A percentile compares a stretch with the other conserved stretches of the same genome.
phyloP scores from a whole-genome alignment of 192 early-diverging fungal species.

The Coemansia sp. region DNA sequence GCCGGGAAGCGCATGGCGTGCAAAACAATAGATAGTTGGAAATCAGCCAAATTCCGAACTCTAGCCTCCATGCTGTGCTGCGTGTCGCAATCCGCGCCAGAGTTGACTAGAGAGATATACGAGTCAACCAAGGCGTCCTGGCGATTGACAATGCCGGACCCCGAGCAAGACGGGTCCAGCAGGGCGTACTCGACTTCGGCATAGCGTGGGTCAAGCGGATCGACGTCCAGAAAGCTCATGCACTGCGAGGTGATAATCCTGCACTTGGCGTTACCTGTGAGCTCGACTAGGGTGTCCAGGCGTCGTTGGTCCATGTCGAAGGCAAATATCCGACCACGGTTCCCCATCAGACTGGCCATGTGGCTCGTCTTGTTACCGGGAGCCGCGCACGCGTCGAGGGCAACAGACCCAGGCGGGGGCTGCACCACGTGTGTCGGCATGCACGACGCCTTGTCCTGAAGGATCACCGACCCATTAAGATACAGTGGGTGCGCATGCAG shows the following conservation, averaged over 20 bases:
- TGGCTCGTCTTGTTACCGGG: slow-evolving; percentile 98
- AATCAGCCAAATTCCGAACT: slow-evolving; percentile 76
- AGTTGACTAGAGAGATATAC: slow-evolving; percentile 33
- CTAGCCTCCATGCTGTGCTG: slow-evolving; percentile 31
- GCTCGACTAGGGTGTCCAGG: slow-evolving; percentile 64
- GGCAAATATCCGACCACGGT: slow-evolving; percentile 81
- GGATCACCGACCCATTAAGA: slow-evolving; percentile 71
- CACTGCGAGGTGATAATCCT: slow-evolving; percentile 53
- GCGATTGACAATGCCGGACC: slow-evolving; percentile 88
- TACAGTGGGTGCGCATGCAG: slow-evolving; percentile 80
- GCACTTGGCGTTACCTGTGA: slow-evolving; percentile 78
- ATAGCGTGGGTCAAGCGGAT: slow-evolving; percentile 63
- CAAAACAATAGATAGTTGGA: slow-evolving; percentile 73
- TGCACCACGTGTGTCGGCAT: slow-evolving; percentile 84
- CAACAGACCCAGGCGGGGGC: slow-evolving; percentile 53
- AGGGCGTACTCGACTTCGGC: slow-evolving; percentile 81
- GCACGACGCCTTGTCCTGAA: slow-evolving; percentile 96
- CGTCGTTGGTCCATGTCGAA: slow-evolving; percentile 82
- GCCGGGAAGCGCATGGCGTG: slow-evolving; percentile 86
- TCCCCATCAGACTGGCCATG: slow-evolving; percentile 81
- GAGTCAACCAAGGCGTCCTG: slow-evolving; percentile 78
- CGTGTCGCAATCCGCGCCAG: slow-evolving; percentile 10
- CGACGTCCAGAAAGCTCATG: slow-evolving; percentile 71
- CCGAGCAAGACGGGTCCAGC: slow-evolving; percentile 94
- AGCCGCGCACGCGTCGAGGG: slow-evolving; percentile 93